Evolutionary conservation across 805 yeast genomes (phyloP).

Genomic region (Ogataea trehaloabstinens): DNA sequence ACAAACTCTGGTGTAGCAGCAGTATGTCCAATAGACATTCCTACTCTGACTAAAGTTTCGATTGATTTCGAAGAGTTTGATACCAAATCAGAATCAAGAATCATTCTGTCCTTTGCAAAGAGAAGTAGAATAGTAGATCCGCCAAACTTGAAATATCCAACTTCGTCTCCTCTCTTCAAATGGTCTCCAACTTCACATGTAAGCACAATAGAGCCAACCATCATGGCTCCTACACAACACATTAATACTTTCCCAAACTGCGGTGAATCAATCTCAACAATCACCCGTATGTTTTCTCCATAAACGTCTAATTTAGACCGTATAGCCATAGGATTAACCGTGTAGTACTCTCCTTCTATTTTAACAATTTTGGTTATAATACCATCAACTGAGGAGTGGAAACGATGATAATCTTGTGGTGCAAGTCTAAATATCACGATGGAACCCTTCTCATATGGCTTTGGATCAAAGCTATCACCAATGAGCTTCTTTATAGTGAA

Average conservation of each 20-base stretch:
- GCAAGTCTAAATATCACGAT: constrained; percentile 85
- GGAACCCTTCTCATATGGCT: constrained; percentile 48
- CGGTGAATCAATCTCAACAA: constrained; percentile 72
- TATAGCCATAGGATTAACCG: constrained; percentile 97
- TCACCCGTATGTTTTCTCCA: constrained; percentile 83
- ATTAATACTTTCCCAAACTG: constrained; percentile 77
- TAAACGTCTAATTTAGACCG: constrained; percentile 85
- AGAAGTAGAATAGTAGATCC: constrained; percentile 82
- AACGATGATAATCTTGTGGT: constrained; percentile 95
- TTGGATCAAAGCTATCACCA: constrained; percentile 36
- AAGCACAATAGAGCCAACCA: constrained; percentile 89
- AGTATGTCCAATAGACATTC: constrained; percentile 87
- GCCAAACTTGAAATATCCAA: constrained; percentile 95
- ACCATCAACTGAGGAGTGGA: constrained; percentile 87
- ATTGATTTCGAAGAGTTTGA: constrained; percentile 64
- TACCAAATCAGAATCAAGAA: constrained; percentile 71
- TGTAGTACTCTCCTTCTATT: constrained; percentile 88
- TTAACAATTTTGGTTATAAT: constrained; percentile 58
- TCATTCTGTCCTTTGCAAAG: constrained; percentile 48
- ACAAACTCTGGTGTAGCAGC: constrained; percentile 47
- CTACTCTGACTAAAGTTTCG: constrained; percentile 85
- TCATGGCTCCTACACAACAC: constrained; percentile 95
- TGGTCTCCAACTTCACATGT: constrained; percentile 60
- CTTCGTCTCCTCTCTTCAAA: constrained; percentile 70
- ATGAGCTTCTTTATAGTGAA: constrained; percentile 63